phyloP scores from a whole-genome alignment of 306 rosid species.

The Vachellia collinsii region DNA sequence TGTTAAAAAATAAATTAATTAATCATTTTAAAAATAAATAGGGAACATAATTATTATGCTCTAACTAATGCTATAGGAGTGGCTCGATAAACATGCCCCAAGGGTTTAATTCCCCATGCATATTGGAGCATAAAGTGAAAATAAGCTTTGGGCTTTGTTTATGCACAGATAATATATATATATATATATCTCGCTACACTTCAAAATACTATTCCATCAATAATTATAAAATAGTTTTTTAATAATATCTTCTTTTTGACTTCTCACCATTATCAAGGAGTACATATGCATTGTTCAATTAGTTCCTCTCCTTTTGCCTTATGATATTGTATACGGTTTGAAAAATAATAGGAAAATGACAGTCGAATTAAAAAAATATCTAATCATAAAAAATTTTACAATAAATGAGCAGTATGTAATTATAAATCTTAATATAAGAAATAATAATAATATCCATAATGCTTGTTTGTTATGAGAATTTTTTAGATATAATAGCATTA shows the following conservation, averaged over 20 bases:
- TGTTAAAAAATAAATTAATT: slow-evolving; percentile 36
- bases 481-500: no score
- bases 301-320: not conserved
- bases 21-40: slow-evolving; percentile 10
- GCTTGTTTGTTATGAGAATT: no score
- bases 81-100: not conserved
- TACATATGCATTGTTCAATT: not conserved
- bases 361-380: no score
- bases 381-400: no score
- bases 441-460: no score
- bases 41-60: slow-evolving; percentile 16
- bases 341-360: no score
- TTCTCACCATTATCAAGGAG: not conserved
- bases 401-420: no score
- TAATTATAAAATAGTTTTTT: not conserved
- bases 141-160: not conserved
- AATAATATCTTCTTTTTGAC: not conserved
- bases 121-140: not conserved
- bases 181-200: not conserved
- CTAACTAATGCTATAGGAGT: not conserved
- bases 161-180: not conserved
- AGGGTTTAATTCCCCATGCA: not conserved
- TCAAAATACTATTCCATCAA: not conserved
- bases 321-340: not conserved
- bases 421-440: no score